These are phyloP conservation scores for Anthracocystis walkeri DNA, from an alignment of 1,284 basidiomycete species.

Conservation along the genomic window DNA sequence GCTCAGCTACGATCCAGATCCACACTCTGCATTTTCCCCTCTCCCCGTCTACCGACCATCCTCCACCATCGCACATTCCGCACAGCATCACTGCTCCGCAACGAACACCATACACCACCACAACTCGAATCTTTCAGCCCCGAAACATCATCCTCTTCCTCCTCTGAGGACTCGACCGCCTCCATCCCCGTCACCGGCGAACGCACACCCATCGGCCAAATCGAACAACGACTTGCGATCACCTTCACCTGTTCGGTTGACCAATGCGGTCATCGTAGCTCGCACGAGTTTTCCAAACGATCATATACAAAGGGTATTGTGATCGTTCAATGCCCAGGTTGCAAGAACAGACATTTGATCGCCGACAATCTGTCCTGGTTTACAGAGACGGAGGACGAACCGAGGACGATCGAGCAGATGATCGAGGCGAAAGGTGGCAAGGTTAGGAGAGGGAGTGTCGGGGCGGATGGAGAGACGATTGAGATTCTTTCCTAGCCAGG, in stretches of 20 bases:
- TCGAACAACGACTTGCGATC: conserved; percentile 61
- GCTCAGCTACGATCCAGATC: conserved; percentile 12
- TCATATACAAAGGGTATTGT: conserved; percentile 91
- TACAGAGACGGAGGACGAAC: conserved; percentile 57
- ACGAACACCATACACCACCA: conserved; percentile 3
- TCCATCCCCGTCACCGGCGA: conserved; percentile 47
- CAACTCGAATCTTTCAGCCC: conserved; percentile 19
- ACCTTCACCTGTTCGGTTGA: conserved; percentile 66
- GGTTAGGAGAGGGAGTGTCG: conserved; percentile 50
- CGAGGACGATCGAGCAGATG: conserved; percentile 67
- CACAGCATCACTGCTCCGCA: no score
- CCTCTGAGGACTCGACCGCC: conserved; percentile 4
- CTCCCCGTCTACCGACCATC: neutral
- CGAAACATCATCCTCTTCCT: conserved; percentile 15
- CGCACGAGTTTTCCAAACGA: conserved; percentile 86
- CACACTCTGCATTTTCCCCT: neutral
- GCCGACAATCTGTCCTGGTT: conserved; percentile 69
- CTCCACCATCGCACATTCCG: no score
- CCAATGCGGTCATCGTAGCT: conserved; percentile 82
- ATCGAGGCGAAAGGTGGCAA: conserved; percentile 62
- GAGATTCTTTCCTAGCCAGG: conserved; percentile 54
- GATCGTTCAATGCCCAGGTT: conserved; percentile 89
- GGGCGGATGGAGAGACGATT: conserved; percentile 56
- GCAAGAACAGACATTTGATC: conserved; percentile 78
- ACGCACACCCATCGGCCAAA: conserved; percentile 49